Percentiles rank a stretch among this genome's conserved stretches.
These are phyloP conservation scores for Tephrocybe sp. DNA, from an alignment of 768 basidiomycete genomes.

Conservation along the genomic window DNA sequence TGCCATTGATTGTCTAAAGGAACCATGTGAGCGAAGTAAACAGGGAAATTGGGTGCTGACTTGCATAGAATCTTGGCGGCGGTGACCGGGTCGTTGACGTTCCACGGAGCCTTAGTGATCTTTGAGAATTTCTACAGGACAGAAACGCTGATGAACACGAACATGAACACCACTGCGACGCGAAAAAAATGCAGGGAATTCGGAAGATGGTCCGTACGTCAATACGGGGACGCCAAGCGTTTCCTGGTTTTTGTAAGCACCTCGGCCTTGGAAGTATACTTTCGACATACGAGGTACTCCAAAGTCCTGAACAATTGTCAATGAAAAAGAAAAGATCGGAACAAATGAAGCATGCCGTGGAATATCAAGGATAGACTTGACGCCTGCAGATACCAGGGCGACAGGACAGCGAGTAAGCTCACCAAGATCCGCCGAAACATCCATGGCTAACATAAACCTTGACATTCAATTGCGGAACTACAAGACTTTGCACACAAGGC, in stretches of 20 bases:
- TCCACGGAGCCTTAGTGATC: conserved; percentile 74
- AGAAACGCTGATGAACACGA: conserved; percentile 24
- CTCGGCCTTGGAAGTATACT: no score
- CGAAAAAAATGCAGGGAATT: conserved; percentile 95
- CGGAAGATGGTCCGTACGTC: conserved; percentile 68
- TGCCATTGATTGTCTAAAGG: conserved; percentile 64
- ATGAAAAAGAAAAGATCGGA: not conserved
- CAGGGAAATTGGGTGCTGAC: conserved; percentile 21
- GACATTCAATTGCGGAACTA: conserved; percentile 1
- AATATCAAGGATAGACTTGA: conserved; percentile 95
- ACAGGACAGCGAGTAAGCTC: conserved; percentile 90
- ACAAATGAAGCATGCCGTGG: conserved; percentile 50
- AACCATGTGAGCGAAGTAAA: not conserved
- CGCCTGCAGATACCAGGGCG: conserved; percentile 89
- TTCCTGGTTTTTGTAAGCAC: conserved; percentile 55
- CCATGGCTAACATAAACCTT: conserved; percentile 63
- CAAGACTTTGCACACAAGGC: not conserved
- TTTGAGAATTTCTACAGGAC: not conserved
- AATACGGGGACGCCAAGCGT: conserved; percentile 92
- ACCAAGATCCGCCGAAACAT: conserved; percentile 91
- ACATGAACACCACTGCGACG: conserved; percentile 80
- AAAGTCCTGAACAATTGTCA: conserved; percentile 57
- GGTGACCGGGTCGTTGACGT: conserved; percentile 53
- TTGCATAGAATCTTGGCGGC: conserved; percentile 79
- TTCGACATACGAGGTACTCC: conserved; percentile 65